These are phyloP conservation scores for Teunomyces kruisii DNA, from an alignment of 805 yeast species.

Conservation along the genomic window DNA sequence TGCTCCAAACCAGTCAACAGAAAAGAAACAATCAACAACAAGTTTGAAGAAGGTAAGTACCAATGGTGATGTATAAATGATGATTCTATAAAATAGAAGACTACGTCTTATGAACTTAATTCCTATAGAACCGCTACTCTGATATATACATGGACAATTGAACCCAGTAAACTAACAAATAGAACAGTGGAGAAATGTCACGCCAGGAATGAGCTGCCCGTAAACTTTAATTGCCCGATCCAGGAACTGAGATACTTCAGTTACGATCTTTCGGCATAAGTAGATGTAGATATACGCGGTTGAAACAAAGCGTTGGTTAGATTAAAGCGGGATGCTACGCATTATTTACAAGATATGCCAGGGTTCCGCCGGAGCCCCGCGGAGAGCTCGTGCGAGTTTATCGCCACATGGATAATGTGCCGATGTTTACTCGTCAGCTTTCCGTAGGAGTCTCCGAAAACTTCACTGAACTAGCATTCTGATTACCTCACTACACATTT, in stretches of 20 bases:
- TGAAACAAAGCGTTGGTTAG: background rate
- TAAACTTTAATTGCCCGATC: no score
- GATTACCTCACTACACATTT: no score
- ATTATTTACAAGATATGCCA: background rate
- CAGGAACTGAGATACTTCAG: no score
- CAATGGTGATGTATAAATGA: constrained; percentile 7
- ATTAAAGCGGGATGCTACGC: no score
- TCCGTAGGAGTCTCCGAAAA: no score
- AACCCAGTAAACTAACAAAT: background rate
- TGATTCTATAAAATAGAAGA: constrained; percentile 15
- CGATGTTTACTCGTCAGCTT: no score
- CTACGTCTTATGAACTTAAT: constrained; percentile 9
- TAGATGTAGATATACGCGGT: background rate
- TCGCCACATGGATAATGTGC: no score
- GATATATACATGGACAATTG: constrained; percentile 5
- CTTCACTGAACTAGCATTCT: no score
- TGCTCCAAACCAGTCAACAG: background rate
- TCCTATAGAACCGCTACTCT: constrained; percentile 22
- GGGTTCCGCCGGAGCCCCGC: background rate
- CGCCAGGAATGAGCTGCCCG: no score
- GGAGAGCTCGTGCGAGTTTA: background rate
- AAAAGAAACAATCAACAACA: background rate
- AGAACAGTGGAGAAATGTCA: background rate
- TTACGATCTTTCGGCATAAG: background rate
- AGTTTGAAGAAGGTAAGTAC: constrained; percentile 1